These are phyloP conservation scores for Magnolia sinica DNA, from an alignment of 164 flowering plant species.

Conservation along the genomic window DNA sequence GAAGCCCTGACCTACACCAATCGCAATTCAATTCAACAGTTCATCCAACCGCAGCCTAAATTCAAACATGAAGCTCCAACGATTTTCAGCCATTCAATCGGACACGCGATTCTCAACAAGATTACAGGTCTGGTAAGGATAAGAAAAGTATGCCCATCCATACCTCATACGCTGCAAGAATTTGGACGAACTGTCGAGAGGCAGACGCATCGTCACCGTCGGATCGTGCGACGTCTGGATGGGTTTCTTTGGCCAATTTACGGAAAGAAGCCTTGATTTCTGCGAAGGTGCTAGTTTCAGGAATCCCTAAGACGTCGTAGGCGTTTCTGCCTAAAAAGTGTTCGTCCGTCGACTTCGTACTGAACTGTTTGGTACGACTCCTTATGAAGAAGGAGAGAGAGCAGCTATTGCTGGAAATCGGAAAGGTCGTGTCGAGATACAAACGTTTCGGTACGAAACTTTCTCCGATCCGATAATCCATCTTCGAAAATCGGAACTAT, in stretches of 20 bases:
- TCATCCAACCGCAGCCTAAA: not conserved
- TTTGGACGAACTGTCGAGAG: slow-evolving; percentile 63
- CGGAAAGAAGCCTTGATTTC: slow-evolving; percentile 85
- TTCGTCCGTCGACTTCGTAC: slow-evolving; percentile 12
- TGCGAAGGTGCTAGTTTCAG: slow-evolving; percentile 54
- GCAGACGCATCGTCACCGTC: slow-evolving; percentile 31
- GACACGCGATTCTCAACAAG: not conserved
- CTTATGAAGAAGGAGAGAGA: not conserved
- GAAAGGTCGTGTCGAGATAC: not conserved
- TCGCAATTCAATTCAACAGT: not conserved
- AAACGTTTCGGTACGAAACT: not conserved
- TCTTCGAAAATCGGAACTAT: not conserved
- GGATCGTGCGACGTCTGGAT: slow-evolving; percentile 54
- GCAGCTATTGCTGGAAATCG: not conserved
- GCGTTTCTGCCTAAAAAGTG: slow-evolving; percentile 56
- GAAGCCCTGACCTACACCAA: no score
- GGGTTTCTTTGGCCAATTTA: slow-evolving; percentile 82
- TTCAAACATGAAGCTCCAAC: no score
- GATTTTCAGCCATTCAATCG: not conserved
- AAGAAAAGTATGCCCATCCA: not conserved
- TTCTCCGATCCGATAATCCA: not conserved
- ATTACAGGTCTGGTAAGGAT: not conserved
- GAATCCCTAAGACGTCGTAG: slow-evolving; percentile 60
- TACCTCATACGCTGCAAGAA: slow-evolving; percentile 92
- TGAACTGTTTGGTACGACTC: not conserved